These are phyloP conservation scores for Xylaria sp. DNA, from an alignment of 2,329 filamentous ascomycete genomes.

Conservation along the genomic window DNA sequence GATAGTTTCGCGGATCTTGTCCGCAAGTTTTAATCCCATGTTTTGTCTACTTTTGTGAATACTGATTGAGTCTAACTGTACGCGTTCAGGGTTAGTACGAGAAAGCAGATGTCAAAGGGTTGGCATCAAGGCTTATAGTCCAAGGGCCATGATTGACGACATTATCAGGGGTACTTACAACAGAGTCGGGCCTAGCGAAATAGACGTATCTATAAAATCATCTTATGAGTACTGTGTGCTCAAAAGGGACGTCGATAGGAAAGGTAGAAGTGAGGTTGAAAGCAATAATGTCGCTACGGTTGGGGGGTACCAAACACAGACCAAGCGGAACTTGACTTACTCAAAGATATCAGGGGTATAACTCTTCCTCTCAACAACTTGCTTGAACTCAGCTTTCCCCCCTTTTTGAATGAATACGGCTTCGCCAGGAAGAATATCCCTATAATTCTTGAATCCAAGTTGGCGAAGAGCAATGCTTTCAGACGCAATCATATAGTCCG, in stretches of 20 bases:
- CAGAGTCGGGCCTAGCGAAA: slow-evolving; percentile 79
- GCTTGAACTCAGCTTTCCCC: slow-evolving; percentile 73
- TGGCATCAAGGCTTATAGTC: too few species aligned
- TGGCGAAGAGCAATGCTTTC: slow-evolving; percentile 80
- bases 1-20: slow-evolving; percentile 72
- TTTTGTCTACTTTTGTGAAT: slow-evolving; percentile 78
- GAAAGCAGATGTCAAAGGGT: not conserved
- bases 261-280: too few species aligned
- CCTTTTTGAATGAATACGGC: slow-evolving; percentile 83
- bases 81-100: slow-evolving; percentile 12
- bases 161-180: slow-evolving; percentile 58
- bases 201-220: slow-evolving; percentile 71
- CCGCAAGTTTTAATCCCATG: slow-evolving; percentile 80
- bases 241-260: not conserved
- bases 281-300: too few species aligned
- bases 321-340: slow-evolving; percentile 9
- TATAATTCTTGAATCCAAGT: slow-evolving; percentile 75
- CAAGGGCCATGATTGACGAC: too few species aligned
- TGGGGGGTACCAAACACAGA: not conserved
- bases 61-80: slow-evolving; percentile 47
- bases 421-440: slow-evolving; percentile 78
- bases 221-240: not conserved
- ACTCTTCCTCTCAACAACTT: slow-evolving; percentile 70
- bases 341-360: slow-evolving; percentile 72
- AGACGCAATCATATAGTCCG: slow-evolving; percentile 84